Conservation (phyloP, 805 yeast genomes). For the Candida yuanshanica region DNA sequence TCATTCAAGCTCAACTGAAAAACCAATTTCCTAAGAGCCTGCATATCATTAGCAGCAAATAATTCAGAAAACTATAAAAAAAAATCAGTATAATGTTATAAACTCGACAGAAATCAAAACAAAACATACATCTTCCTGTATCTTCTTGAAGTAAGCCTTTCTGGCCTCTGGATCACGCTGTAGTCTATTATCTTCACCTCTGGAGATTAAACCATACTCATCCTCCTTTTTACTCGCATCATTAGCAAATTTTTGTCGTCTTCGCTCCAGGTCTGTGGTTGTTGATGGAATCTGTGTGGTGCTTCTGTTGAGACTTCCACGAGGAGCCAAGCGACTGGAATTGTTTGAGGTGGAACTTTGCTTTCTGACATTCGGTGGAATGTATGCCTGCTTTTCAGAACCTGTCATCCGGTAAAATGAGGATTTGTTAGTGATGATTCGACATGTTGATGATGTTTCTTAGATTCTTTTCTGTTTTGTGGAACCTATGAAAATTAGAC, state of each 20-base stretch:
- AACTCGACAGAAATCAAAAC: background rate
- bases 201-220: slow-evolving; percentile 50
- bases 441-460: background rate
- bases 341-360: background rate
- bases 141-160: slow-evolving; percentile 31
- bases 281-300: background rate
- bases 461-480: too few relatives aligned
- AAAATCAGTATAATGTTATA: background rate
- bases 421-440: background rate
- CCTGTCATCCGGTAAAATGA: background rate
- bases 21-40: background rate
- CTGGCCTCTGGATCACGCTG: slow-evolving; percentile 40
- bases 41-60: background rate
- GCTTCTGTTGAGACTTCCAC: background rate
- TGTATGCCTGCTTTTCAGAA: background rate
- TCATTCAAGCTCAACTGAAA: background rate
- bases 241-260: slow-evolving; percentile 29
- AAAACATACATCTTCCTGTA: slow-evolving; percentile 26
- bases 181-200: slow-evolving; percentile 51
- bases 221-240: slow-evolving; percentile 20
- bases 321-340: background rate
- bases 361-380: background rate
- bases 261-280: slow-evolving; percentile 17
- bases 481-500: background rate
- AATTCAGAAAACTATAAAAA: slow-evolving; percentile 1